These are phyloP conservation scores for Leishmania lainsoni DNA, from an alignment of 208 protist species.

Conservation along the genomic window DNA sequence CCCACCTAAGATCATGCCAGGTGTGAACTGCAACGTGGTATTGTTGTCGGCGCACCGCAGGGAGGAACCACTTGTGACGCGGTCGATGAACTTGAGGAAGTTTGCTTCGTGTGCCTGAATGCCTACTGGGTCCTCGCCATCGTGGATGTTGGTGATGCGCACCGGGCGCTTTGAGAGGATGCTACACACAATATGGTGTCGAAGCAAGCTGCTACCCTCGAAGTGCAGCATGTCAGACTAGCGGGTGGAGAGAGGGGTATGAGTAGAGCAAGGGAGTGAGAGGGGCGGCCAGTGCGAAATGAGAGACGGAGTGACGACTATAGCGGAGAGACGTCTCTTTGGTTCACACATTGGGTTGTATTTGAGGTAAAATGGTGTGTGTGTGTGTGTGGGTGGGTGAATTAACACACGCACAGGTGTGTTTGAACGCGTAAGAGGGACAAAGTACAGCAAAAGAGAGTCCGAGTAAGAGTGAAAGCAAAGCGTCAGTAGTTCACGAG, in stretches of 20 bases:
- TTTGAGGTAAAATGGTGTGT: background rate
- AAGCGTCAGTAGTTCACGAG: background rate
- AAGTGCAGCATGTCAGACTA: slow-evolving; percentile 64
- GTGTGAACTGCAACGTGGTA: slow-evolving; percentile 80
- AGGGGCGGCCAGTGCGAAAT: background rate
- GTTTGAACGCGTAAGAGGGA: slow-evolving; percentile 4
- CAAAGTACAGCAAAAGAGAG: background rate
- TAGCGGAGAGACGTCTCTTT: background rate
- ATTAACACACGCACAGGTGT: background rate
- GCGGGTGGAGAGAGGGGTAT: background rate
- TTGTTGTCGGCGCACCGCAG: slow-evolving; percentile 81
- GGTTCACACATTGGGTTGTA: background rate
- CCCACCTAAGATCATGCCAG: slow-evolving; percentile 91
- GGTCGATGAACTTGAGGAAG: slow-evolving; percentile 93
- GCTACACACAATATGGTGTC: slow-evolving; percentile 89
- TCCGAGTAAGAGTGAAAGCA: background rate
- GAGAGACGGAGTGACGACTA: background rate
- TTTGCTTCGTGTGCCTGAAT: slow-evolving; percentile 85
- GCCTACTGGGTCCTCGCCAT: slow-evolving; percentile 72
- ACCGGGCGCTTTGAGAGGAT: slow-evolving; percentile 77
- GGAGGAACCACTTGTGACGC: slow-evolving; percentile 85
- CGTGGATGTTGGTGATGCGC: slow-evolving; percentile 70
- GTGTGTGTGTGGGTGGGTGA: background rate
- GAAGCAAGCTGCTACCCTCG: slow-evolving; percentile 85
- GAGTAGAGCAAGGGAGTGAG: background rate